phyloP scores from a whole-genome alignment of 768 basidiomycete genomes.

The Grammothele lineata region DNA sequence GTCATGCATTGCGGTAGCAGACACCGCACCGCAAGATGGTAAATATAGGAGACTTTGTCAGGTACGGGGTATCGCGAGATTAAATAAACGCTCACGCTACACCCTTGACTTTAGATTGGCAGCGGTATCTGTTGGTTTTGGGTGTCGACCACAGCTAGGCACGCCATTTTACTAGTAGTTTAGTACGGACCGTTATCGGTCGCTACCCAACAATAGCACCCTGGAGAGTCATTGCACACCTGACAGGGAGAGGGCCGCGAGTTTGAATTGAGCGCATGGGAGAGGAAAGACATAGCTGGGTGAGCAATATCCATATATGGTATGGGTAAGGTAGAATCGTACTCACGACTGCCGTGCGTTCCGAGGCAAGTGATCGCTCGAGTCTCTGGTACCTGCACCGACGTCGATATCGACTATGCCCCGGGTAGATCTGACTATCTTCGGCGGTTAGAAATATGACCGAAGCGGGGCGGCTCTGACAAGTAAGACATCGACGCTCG shows the following conservation, averaged over 20 bases:
- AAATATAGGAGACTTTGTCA: no score
- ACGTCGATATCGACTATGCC: slow-evolving; percentile 7
- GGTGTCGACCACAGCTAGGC: no score
- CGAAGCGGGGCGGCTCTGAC: not conserved
- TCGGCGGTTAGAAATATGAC: not conserved
- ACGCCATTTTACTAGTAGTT: not conserved
- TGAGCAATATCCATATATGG: slow-evolving; percentile 3
- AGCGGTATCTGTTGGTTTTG: no score
- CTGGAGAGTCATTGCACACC: not conserved
- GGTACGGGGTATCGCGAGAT: no score
- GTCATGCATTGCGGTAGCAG: no score
- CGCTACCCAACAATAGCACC: slow-evolving; percentile 3
- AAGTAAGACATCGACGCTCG: no score
- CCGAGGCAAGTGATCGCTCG: slow-evolving; percentile 1
- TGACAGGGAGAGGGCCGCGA: slow-evolving; percentile 3
- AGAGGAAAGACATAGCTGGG: slow-evolving; percentile 8
- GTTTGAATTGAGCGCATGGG: slow-evolving; percentile 7
- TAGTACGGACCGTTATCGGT: slow-evolving; percentile 11
- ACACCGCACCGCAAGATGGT: no score
- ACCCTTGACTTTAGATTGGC: no score
- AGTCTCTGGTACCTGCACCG: slow-evolving; percentile 11
- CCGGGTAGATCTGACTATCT: slow-evolving; percentile 1
- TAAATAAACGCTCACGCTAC: no score
- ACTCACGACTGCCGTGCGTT: slow-evolving; percentile 9
- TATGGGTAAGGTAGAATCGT: not conserved